A percentile compares a stretch with the other conserved stretches of the same genome.
Evolutionary conservation across 805 yeast genomes (phyloP).

Genomic region (Candida oleophila): DNA sequence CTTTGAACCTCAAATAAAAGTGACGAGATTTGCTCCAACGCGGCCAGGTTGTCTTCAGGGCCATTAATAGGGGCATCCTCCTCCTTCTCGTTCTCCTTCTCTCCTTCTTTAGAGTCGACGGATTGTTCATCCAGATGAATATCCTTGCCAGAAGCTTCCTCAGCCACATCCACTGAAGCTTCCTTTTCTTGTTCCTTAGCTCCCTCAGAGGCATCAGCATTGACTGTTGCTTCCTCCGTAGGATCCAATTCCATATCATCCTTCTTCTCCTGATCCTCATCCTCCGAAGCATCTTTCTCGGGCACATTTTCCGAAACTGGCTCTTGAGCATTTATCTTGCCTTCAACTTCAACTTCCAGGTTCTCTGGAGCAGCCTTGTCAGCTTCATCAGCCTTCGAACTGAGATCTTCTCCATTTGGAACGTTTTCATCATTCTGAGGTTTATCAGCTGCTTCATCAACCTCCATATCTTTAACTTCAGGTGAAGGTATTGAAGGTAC

Average conservation of each 20-base stretch:
- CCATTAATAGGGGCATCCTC: no score
- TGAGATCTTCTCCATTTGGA: slow-evolving; percentile 2
- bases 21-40: not conserved
- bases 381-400: not conserved
- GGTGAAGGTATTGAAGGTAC: no score
- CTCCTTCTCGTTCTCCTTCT: slow-evolving; percentile 4
- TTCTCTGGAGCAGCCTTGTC: not conserved
- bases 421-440: slow-evolving; percentile 5
- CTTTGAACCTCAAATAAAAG: slow-evolving; percentile 3
- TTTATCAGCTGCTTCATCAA: slow-evolving; percentile 3
- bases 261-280: not conserved
- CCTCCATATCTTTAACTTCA: not conserved
- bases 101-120: slow-evolving; percentile 2
- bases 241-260: not conserved
- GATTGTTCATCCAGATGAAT: not conserved
- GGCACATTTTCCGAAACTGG: slow-evolving; percentile 1
- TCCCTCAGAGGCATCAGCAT: slow-evolving; percentile 11
- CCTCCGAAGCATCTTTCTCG: not conserved
- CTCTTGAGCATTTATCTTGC: slow-evolving; percentile 6
- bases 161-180: not conserved
- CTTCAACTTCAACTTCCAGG: not conserved
- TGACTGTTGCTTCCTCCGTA: slow-evolving; percentile 9
- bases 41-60: slow-evolving; percentile 3
- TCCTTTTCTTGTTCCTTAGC: slow-evolving; percentile 1
- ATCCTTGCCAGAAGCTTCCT: not conserved